These are phyloP conservation scores for Chiua sp. DNA, from an alignment of 1,284 basidiomycete species.

Conservation along the genomic window DNA sequence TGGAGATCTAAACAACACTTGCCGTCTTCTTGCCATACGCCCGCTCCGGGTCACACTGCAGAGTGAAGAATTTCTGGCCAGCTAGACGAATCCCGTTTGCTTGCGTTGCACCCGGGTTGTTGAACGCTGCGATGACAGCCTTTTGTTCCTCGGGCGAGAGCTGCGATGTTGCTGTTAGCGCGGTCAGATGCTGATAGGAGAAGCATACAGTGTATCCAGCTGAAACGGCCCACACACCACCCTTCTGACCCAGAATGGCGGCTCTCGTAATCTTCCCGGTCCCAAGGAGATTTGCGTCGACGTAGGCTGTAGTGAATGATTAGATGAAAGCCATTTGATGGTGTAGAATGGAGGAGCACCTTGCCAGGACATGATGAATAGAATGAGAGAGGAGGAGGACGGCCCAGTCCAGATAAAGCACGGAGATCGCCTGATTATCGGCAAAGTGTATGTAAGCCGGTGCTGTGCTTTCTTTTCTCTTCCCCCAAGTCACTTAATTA, in stretches of 20 bases:
- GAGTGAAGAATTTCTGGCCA: slow-evolving; percentile 83
- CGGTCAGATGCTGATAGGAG: not conserved
- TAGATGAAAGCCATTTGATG: not conserved
- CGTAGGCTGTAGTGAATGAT: slow-evolving; percentile 65
- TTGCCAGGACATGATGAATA: slow-evolving; percentile 38
- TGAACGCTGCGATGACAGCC: slow-evolving; percentile 63
- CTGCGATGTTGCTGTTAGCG: slow-evolving; percentile 44
- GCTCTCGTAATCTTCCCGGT: slow-evolving; percentile 78
- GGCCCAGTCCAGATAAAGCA: slow-evolving; percentile 1
- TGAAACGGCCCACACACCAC: slow-evolving; percentile 89
- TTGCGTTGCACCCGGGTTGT: slow-evolving; percentile 49
- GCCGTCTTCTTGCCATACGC: slow-evolving; percentile 88
- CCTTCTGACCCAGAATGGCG: slow-evolving; percentile 85
- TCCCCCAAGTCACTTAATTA: not conserved
- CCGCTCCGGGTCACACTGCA: slow-evolving; percentile 63
- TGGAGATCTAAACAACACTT: slow-evolving; percentile 34
- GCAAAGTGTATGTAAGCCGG: slow-evolving; percentile 35
- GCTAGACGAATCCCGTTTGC: slow-evolving; percentile 71
- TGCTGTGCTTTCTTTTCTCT: slow-evolving; percentile 11
- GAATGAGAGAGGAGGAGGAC: slow-evolving; percentile 1
- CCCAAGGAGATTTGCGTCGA: slow-evolving; percentile 86
- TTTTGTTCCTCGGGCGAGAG: slow-evolving; percentile 80
- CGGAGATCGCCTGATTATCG: slow-evolving; percentile 39
- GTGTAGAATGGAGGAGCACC: slow-evolving; percentile 9
- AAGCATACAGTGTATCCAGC: slow-evolving; percentile 56